Evolutionary conservation across 2,329 filamentous ascomycete species (phyloP).

Genomic region (Paraphoma chrysanthemicola): DNA sequence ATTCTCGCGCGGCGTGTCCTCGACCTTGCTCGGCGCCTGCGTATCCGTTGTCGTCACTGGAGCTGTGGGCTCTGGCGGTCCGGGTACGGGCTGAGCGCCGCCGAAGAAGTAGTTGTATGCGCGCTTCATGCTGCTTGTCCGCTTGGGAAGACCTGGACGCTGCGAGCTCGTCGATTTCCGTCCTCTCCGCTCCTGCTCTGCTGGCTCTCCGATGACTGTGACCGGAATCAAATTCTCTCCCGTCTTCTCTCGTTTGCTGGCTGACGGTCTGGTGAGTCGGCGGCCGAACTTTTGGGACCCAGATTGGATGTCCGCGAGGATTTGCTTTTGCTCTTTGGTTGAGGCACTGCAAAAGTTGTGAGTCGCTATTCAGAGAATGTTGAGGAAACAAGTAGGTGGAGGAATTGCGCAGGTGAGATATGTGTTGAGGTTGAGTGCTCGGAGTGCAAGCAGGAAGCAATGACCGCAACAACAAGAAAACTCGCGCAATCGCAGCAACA

Average conservation of each 20-base stretch:
- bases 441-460: background rate
- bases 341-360: constrained; percentile 33
- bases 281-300: constrained; percentile 46
- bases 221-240: constrained; percentile 36
- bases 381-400: background rate
- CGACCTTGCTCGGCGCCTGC: constrained; percentile 26
- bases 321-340: constrained; percentile 48
- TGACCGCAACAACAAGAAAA: background rate
- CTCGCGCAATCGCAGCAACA: background rate
- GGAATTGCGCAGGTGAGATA: background rate
- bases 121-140: constrained; percentile 48
- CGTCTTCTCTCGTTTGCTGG: constrained; percentile 29
- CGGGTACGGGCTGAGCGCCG: constrained; percentile 24
- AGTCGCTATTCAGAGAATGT: constrained; percentile 4
- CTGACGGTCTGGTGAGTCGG: constrained; percentile 35
- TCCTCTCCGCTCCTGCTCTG: constrained; percentile 40
- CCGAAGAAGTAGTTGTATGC: constrained; percentile 52
- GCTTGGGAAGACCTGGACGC: constrained; percentile 45
- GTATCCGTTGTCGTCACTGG: constrained; percentile 34
- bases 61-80: constrained; percentile 35
- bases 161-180: constrained; percentile 39
- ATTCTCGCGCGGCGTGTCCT: constrained; percentile 26
- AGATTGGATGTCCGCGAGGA: constrained; percentile 48
- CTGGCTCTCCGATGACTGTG: constrained; percentile 33
- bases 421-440: background rate